These are phyloP conservation scores for Phytophthora palmivora DNA, from an alignment of 352 stramenopile genomes.

Conservation along the genomic window DNA sequence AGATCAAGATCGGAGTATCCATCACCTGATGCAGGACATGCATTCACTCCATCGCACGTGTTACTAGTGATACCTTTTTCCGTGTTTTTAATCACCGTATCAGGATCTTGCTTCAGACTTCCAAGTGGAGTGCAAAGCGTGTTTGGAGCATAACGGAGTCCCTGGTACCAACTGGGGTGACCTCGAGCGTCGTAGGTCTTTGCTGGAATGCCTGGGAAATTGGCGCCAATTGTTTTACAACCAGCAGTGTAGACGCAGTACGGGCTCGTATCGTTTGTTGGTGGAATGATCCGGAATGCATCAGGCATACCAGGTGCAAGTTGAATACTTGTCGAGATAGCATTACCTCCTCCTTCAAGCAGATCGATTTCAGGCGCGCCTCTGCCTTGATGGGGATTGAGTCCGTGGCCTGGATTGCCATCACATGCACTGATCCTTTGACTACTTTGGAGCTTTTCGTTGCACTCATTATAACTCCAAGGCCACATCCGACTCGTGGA, in stretches of 20 bases:
- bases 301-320: conserved; percentile 76
- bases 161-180: conserved; percentile 63
- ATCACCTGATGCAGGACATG: conserved; percentile 57
- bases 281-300: conserved; percentile 53
- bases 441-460: conserved; percentile 43
- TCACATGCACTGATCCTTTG: conserved; percentile 90
- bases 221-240: conserved; percentile 56
- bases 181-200: conserved; percentile 44
- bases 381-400: conserved; percentile 86
- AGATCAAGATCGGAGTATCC: conserved; percentile 44
- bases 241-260: conserved; percentile 52
- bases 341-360: conserved; percentile 80
- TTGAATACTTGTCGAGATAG: conserved; percentile 91
- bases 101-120: conserved; percentile 38
- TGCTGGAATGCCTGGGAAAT: conserved; percentile 53
- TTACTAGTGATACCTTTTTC: conserved; percentile 54
- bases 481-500: conserved; percentile 95
- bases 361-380: conserved; percentile 96
- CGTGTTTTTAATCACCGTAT: conserved; percentile 39
- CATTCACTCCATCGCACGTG: conserved; percentile 49
- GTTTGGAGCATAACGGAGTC: conserved; percentile 63
- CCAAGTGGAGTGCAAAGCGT: conserved; percentile 33
- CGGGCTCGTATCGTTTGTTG: conserved; percentile 26
- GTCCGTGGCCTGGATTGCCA: conserved; percentile 85
- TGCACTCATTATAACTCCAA: conserved; percentile 93